Percentiles rank a stretch among this genome's conserved stretches.
Conservation (phyloP, 176 grass and related monocot genomes). For the Aegilops umbellulata region DNA sequence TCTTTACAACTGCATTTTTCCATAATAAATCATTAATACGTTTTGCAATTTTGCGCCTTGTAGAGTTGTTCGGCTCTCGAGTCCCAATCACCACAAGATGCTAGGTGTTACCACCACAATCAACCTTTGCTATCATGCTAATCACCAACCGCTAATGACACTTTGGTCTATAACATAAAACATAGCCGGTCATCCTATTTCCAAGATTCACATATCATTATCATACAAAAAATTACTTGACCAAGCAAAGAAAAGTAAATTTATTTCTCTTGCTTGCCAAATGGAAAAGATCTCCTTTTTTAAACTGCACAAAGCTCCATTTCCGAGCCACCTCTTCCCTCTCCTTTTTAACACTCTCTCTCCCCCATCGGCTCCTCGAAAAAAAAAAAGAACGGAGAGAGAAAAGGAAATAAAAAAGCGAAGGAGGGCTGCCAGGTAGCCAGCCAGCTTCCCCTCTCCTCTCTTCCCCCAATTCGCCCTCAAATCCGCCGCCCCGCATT, state of each 20-base stretch:
- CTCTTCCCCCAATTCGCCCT: slow-evolving; percentile 44
- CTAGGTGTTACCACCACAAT: not conserved
- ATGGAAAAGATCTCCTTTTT: not conserved
- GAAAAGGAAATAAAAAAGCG: not conserved
- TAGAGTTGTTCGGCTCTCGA: too few species aligned
- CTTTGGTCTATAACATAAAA: not conserved
- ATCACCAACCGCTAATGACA: slow-evolving; percentile 19
- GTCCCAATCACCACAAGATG: too few species aligned
- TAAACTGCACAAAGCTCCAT: not conserved
- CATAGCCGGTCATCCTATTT: slow-evolving; percentile 12
- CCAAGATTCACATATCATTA: slow-evolving; percentile 10
- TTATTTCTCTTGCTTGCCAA: not conserved
- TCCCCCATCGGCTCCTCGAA: not conserved
- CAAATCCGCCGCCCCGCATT: slow-evolving; percentile 46
- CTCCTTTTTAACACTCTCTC: not conserved
- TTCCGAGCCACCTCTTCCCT: slow-evolving; percentile 10
- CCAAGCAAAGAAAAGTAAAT: not conserved
- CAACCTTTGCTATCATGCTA: not conserved
- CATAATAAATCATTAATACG: too few species aligned
- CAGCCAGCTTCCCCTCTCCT: not conserved
- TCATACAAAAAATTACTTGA: not conserved
- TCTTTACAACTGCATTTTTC: too few species aligned
- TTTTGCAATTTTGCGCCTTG: too few species aligned
- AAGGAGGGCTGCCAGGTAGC: not conserved
- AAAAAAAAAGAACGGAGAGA: not conserved